Evolutionary conservation across 139 green algal genomes (phyloP), one percentile per base, ranked within the genome.

Genomic region (Prasinococcaceae sp.): DNA sequence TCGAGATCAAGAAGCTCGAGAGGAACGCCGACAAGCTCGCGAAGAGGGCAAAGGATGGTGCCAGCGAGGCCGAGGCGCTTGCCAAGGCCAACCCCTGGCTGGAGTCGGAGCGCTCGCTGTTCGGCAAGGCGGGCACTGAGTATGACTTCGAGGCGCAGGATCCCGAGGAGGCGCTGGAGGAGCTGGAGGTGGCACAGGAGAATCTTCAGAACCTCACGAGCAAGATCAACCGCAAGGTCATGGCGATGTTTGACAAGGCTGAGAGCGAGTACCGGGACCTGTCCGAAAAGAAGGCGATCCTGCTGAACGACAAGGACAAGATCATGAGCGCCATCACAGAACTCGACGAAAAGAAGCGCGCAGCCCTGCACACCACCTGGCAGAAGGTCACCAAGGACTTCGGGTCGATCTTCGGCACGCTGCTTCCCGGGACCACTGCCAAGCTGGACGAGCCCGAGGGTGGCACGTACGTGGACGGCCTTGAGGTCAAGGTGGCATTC

Each of bases 401-500:
- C 66, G 84, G 85, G 8, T 74, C 75, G 62, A 96, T 99, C 65
- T 99, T 99, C 69, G 76, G 56, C 44, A 99, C 79, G 23, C 85
- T 99, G 41, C 81, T 99, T 51, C 92, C 92, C 0, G 90, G 88
- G 37, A 86, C 88, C 20, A 66, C 50, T 3, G 92, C 92, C 36
- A 92, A 84, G 69, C 83, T 99, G 46, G 83, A 92, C 36, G 84
- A 89, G 8, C 75, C 76, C 3, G 80, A 93, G 67, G 86, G 84
- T 9, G 37, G 14, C 16, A 25, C 24, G 24, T 66, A 70, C 51
- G 28, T 69, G 17, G 58, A 64, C 27, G 86, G 88, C 6, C 66
- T 95, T 51, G 82, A 97, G 65, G 82, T 97, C 29, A 74, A 75
- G 22, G 92, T 99, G 19, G 85, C 85, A 0, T 97, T 99, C 69